Base-by-base conservation (phyloP, 2,329 filamentous ascomycete species). In the Fusarium duplospermum region DNA sequence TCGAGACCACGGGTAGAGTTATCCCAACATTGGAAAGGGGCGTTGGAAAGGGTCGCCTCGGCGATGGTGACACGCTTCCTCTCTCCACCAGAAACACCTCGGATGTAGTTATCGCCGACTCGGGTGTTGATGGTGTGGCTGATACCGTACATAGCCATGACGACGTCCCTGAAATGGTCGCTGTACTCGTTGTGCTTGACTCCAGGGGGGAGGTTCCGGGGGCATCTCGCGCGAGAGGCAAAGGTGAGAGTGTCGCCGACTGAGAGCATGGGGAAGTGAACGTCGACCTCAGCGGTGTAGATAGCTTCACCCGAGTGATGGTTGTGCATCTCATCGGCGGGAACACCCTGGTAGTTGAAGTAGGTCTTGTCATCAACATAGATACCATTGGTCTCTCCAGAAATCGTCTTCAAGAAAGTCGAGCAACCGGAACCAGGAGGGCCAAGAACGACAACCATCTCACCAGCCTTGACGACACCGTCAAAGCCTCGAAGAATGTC, bases 361-460 rank as follows among this genome's bases (percentile, higher is more conserved):
- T 92, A 89, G 0, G 92, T 91, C 11, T 86, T 83, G 10, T 91
- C 83, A 47, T 93, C 91, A 9, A 96, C 85, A 71, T 88, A 89
- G 71, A 96, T 91, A 36, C 94, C 94, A 71, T 94, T 91, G 1
- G 92, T 93, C 82, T 96, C 93, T 64, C 94, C 93, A 2, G 93
- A 89, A 70, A 96, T 89, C 0, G 93, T 93, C 83, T 95, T 95
- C 59, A 96, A 85, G 67, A 96, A 90, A 1, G 94, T 96, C 5
- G 92, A 93, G 81, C 94, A 96, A 36, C 92, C 92, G 3, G 87
- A 87, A 14, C 88, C 88, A 6, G 92, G 92, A 60, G 91, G 91
- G 10, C 92, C 92, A 14, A 94, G 85, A 2, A 93, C 92, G 8
- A 93, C 89, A 7, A 93, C 82, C 90, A 94, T 92, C 84, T 94